A percentile compares a stretch with the other conserved stretches of the same genome.
Evolutionary conservation across 495 filamentous ascomycete genomes (phyloP).

Genomic region (Trichoderma gamsii): DNA sequence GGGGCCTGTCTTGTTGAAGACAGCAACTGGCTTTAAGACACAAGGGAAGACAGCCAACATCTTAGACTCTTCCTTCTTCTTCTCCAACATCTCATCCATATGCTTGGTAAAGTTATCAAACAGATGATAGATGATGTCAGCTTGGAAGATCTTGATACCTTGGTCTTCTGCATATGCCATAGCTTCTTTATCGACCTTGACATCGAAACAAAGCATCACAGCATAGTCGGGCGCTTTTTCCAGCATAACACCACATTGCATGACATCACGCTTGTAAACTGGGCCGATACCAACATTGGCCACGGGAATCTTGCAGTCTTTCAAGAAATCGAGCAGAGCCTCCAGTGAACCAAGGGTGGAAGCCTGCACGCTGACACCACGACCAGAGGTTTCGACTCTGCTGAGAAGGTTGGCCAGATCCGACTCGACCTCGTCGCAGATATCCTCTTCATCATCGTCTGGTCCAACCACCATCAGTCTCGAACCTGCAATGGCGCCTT

Average conservation of each 20-base stretch:
- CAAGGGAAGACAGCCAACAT: conserved; percentile 95
- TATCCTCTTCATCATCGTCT: conserved; percentile 92
- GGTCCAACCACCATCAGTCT: conserved; percentile 88
- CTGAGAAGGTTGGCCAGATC: conserved; percentile 88
- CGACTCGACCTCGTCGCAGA: conserved; percentile 93
- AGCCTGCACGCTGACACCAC: conserved; percentile 94
- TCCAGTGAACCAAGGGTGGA: conserved; percentile 97
- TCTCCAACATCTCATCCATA: conserved; percentile 75
- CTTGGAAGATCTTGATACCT: conserved; percentile 96
- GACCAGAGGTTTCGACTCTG: conserved; percentile 81
- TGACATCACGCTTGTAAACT: conserved; percentile 96
- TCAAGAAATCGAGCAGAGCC: conserved; percentile 92
- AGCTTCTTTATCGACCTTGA: conserved; percentile 98
- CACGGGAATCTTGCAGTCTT: conserved; percentile 90
- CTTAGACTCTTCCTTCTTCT: conserved; percentile 94
- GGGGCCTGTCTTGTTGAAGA: conserved; percentile 97
- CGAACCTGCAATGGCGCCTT: conserved; percentile 95
- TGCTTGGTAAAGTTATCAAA: conserved; percentile 96
- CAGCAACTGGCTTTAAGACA: conserved; percentile 76
- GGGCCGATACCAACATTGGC: conserved; percentile 96
- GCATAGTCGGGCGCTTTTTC: conserved; percentile 94
- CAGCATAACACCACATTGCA: conserved; percentile 93
- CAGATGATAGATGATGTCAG: conserved; percentile 98
- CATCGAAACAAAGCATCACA: conserved; percentile 99
- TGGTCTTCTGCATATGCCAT: conserved; percentile 85